These are phyloP conservation scores for Erysimum cheiranthoides DNA, from an alignment of 345 rosid genomes.

Conservation along the genomic window DNA sequence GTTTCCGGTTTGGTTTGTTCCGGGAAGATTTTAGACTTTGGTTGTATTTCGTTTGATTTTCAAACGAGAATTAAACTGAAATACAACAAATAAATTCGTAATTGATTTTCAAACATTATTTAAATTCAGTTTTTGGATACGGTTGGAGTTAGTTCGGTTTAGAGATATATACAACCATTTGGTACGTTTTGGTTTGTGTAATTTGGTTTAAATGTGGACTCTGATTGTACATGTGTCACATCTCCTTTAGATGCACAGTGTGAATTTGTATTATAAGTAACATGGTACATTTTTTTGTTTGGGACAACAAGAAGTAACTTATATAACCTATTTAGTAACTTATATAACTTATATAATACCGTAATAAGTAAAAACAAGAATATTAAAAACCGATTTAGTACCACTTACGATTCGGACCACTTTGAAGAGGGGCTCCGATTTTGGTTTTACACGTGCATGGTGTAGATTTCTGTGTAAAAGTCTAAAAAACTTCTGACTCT, in stretches of 20 bases:
- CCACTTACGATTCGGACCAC: too few species aligned
- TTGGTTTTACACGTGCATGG: too few species aligned
- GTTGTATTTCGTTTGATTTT: neutral
- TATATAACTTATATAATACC: too few species aligned
- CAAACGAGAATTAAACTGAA: neutral
- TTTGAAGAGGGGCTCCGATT: too few species aligned
- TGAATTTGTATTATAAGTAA: slow-evolving; percentile 8
- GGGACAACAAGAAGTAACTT: neutral
- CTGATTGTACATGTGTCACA: slow-evolving; percentile 2
- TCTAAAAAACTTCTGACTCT: too few species aligned
- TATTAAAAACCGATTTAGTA: too few species aligned
- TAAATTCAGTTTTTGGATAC: neutral
- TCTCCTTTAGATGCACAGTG: neutral
- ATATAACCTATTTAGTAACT: neutral
- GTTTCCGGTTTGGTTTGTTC: slow-evolving; percentile 13
- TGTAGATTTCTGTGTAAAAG: too few species aligned
- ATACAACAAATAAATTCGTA: neutral
- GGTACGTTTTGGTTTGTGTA: neutral
- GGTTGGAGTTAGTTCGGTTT: neutral
- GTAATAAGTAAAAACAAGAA: too few species aligned
- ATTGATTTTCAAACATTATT: neutral
- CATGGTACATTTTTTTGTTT: too few species aligned
- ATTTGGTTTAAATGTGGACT: slow-evolving; percentile 1
- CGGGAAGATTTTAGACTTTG: neutral
- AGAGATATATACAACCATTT: neutral